These are phyloP conservation scores for Rhodotorula sp. DNA, from an alignment of 1,284 basidiomycete genomes.

Conservation along the genomic window DNA sequence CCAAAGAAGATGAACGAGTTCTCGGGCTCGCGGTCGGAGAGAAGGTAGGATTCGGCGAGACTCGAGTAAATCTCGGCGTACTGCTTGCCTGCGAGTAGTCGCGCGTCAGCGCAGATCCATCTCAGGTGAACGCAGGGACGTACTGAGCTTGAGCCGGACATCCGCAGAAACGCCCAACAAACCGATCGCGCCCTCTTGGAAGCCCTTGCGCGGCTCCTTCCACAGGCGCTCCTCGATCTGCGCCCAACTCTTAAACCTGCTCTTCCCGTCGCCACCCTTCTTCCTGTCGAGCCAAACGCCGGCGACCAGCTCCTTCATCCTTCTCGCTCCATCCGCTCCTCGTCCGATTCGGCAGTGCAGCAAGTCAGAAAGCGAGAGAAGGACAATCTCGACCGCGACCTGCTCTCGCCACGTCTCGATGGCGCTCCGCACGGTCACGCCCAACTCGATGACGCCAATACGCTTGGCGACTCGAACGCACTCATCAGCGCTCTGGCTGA, in stretches of 20 bases:
- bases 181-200: conserved; percentile 79
- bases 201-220: conserved; percentile 73
- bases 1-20: conserved; percentile 89
- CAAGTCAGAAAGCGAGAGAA: conserved; percentile 70
- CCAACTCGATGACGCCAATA: conserved; percentile 84
- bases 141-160: conserved; percentile 74
- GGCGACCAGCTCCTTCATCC: conserved; percentile 66
- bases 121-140: conserved; percentile 38
- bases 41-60: conserved; percentile 84
- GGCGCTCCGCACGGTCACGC: conserved; percentile 82
- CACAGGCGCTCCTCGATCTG: conserved; percentile 75
- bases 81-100: conserved; percentile 61
- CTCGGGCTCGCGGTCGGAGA: conserved; percentile 87
- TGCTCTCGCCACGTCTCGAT: conserved; percentile 90
- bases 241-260: conserved; percentile 69
- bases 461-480: conserved; percentile 76
- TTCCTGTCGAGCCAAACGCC: conserved; percentile 61
- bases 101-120: neutral
- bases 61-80: conserved; percentile 80
- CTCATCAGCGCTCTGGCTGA: conserved; percentile 64
- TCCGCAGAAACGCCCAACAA: conserved; percentile 68
- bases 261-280: conserved; percentile 48
- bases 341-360: conserved; percentile 57
- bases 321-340: conserved; percentile 55
- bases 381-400: conserved; percentile 67